Base-by-base conservation (phyloP, 2,329 filamentous ascomycete genomes). In the Nannizziopsis arthrosporioides region DNA sequence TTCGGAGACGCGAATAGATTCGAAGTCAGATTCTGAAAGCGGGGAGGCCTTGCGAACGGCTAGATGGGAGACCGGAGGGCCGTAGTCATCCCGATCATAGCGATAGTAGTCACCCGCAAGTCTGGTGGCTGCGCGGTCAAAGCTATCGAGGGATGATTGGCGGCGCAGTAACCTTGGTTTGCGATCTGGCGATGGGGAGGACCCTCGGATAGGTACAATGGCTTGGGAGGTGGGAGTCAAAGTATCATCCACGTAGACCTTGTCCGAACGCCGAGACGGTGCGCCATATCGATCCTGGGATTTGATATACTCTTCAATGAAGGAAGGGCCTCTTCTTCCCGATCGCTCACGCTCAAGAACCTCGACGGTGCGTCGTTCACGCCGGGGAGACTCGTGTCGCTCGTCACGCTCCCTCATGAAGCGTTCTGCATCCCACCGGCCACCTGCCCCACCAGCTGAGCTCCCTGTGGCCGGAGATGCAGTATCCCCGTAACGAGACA, bases 121-220 rank as follows among this genome's bases (percentile, higher is more conserved):
- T 30, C 74, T 72, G 47, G 73, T 57, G 1, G 85, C 82, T 22
- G 80, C 80, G 42, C 88, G 81, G 65, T 95, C 89, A 61, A 87
- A 94, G 0, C 85, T 94, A 63, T 94, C 89, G 35, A 94, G 73
- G 45, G 87, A 94, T 11, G 87, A 94, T 63, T 94, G 88, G 38
- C 89, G 79, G 50, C 89, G 78, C 44, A 92, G 61, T 54, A 89
- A 74, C 12, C 14, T 46, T 10, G 48, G 48, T 30, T 41, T 40
- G 11, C 43, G 44, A n/a, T 17, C 30, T 18, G 87, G 41, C 38
- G 72, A 67, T 47, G 72, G 67, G 2, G 74, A 76, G 8, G 76
- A 77, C 56, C 71, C 64, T 44, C 76, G 71, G 40, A 75, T 78
- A 45, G 78, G 74, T 50, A 69, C 74, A 54, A 80, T 64, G 5